Evolutionary conservation across 1,139 yeast species (phyloP).

Genomic region (Saccharomyces hybrid): DNA sequence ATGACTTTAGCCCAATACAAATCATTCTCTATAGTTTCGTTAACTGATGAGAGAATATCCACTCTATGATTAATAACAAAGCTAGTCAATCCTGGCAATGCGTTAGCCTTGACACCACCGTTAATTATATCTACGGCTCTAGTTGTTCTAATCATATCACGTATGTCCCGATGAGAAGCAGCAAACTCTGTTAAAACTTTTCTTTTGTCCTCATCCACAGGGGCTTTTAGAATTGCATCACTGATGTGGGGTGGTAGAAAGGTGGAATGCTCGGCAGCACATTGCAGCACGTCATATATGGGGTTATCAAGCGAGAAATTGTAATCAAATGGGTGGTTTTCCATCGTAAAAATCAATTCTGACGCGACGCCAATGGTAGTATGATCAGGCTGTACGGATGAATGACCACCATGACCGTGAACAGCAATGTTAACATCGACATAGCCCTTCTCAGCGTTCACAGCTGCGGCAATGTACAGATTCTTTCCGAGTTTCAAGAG

Average conservation of each 20-base stretch:
- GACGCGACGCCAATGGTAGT: constrained; percentile 63
- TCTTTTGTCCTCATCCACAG: constrained; percentile 13
- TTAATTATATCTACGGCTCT: constrained; percentile 53
- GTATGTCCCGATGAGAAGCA: constrained; percentile 22
- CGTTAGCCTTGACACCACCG: constrained; percentile 65
- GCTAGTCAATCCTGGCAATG: constrained; percentile 61
- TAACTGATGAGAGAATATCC: constrained; percentile 42
- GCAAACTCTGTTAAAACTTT: constrained; percentile 25
- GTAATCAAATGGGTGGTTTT: constrained; percentile 42
- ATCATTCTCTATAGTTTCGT: constrained; percentile 38
- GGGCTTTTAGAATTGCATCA: constrained; percentile 21
- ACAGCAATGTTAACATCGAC: constrained; percentile 43
- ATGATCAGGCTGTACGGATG: constrained; percentile 65
- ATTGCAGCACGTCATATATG: constrained; percentile 37
- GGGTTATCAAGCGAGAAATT: constrained; percentile 46
- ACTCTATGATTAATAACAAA: constrained; percentile 50
- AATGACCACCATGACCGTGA: constrained; percentile 63
- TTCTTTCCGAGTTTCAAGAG: constrained; percentile 35
- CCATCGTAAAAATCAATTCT: constrained; percentile 44
- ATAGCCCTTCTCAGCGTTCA: constrained; percentile 63
- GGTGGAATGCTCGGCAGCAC: constrained; percentile 39
- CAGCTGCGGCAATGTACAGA: constrained; percentile 50
- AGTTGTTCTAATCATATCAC: constrained; percentile 46
- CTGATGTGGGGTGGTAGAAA: constrained; percentile 16
- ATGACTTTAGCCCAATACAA: constrained; percentile 35